Evolutionary conservation across 306 rosid species (phyloP), one percentile per base, ranked within the genome.

Genomic region (Rosa chinensis): DNA sequence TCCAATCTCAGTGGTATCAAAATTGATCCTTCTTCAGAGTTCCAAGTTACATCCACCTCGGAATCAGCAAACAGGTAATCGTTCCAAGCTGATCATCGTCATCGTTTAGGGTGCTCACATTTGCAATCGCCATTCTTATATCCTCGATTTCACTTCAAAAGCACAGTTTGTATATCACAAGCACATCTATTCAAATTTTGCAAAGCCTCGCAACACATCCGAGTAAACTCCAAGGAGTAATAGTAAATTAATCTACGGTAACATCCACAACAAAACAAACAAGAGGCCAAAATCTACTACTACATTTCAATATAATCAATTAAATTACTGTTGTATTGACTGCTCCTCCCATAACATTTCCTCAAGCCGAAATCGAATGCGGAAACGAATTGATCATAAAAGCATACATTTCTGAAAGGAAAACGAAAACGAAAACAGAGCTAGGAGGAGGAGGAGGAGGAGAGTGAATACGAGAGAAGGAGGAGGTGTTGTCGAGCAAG

Each of bases 391-490:
- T 5, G 62, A 55, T 25, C 35, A 14, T 2, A 56, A 32, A 16
- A 32, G 17, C 37, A 42, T 32, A 5, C n/a, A 70, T 44, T 18
- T 40, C 8, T 5, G 70, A 76, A 81, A 18, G 1, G 69, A 67
- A 81, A 74, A 70, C 35, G 75, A 21, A 71, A 45, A 28, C 12
- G 67, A 25, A 21, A 68, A 45, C 37, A 32, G 37, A 32, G 37
- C 37, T 32, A 32, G 73, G 72, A 81, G 80, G 80, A 45, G 48
- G 3, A 45, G 48, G 3, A 67, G 74, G 74, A 14, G 20, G 67
- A 73, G 80, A 80, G 67, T 42, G 7, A 85, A 37, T 89, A 88
- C 97, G 87, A 72, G 97, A 86, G 77, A 73, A 68, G 8, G 72
- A 64, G 11, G 80, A 67, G 75, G 81, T 67, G 73, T 82, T 86